Conservation (phyloP, 257 asterid species). For the Solanum habrochaites region DNA sequence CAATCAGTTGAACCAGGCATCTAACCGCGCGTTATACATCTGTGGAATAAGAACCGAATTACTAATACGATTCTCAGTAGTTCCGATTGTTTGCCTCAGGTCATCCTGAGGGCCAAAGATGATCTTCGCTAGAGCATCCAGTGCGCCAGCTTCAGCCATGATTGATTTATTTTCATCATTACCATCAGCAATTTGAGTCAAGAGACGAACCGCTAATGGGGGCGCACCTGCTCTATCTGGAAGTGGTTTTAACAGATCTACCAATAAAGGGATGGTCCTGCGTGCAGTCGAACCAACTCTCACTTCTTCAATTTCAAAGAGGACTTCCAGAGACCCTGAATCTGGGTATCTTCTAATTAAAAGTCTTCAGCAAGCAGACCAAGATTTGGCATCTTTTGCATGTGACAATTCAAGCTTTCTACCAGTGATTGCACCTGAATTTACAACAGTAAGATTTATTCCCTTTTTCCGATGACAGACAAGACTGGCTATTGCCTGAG, state of each 20-base stretch:
- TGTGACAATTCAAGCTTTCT: slow-evolving; percentile 45
- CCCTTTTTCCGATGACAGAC: slow-evolving; percentile 51
- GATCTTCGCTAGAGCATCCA: slow-evolving; percentile 68
- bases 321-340: slow-evolving; percentile 45
- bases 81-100: slow-evolving; percentile 71
- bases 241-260: slow-evolving; percentile 73
- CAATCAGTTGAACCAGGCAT: slow-evolving; percentile 62
- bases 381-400: slow-evolving; percentile 58
- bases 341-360: slow-evolving; percentile 63
- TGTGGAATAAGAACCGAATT: slow-evolving; percentile 47
- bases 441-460: slow-evolving; percentile 59
- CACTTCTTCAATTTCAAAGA: slow-evolving; percentile 65
- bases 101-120: slow-evolving; percentile 72
- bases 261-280: slow-evolving; percentile 60
- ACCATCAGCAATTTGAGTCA: slow-evolving; percentile 70
- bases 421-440: slow-evolving; percentile 65
- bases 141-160: slow-evolving; percentile 80
- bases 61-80: slow-evolving; percentile 55
- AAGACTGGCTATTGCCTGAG: slow-evolving; percentile 80
- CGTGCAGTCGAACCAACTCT: slow-evolving; percentile 56
- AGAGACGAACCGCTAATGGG: slow-evolving; percentile 45
- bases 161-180: slow-evolving; percentile 58
- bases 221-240: slow-evolving; percentile 89
- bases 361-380: slow-evolving; percentile 59
- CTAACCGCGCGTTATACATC: too few relatives aligned